Evolutionary conservation across 2,329 filamentous ascomycete species (phyloP), one percentile per base, ranked within the genome.

Genomic region (Colletotrichum ledebouriae): DNA sequence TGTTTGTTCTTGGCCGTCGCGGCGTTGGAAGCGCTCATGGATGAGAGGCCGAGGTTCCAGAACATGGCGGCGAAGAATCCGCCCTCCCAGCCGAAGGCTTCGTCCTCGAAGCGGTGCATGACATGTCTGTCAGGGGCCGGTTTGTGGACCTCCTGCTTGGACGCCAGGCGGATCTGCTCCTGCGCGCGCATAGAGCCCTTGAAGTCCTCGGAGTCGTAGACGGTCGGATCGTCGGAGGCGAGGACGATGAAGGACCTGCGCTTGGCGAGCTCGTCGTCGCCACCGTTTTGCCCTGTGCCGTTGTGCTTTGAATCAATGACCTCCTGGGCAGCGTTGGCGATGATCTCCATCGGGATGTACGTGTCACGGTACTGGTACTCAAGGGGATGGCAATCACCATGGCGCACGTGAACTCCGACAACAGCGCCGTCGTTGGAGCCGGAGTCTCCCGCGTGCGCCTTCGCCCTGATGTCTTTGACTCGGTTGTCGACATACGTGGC

Each of bases 51-150:
- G 1, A 97, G 83, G 58, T 89, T 91, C 88, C 92, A 94, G 79
- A 97, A 97, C 79, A 96, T 90, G 73, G 89, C 87, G 13, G 87
- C 86, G 79, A 92, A 97, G 82, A 97, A 97, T 1, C 94, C 94
- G 17, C 94, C 93, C 77, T 97, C 93, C 93, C 93, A 97, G 34
- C 93, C 94, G 46, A 93, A 89, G 1, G 90, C 87, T 75, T 94
- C 90, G 67, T 94, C 92, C 41, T 92, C 85, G 76, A 92, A 93
- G 73, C 87, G 88, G 71, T 86, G 85, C 75, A 91, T 87, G 6
- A 85, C 81, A 11, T 81, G 79, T 25, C 79, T 79, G 69, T 87
- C 80, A 3, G 78, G 76, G 49, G 77, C 78, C 66, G 75, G 79
- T 71, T 78, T 78, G 73, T 82, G 74, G 41, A 81, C 77, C 22